A percentile compares a stretch with the other conserved stretches of the same genome.
These are phyloP conservation scores for Wickerhamiella australiensis DNA, from an alignment of 805 yeast genomes.

Conservation along the genomic window DNA sequence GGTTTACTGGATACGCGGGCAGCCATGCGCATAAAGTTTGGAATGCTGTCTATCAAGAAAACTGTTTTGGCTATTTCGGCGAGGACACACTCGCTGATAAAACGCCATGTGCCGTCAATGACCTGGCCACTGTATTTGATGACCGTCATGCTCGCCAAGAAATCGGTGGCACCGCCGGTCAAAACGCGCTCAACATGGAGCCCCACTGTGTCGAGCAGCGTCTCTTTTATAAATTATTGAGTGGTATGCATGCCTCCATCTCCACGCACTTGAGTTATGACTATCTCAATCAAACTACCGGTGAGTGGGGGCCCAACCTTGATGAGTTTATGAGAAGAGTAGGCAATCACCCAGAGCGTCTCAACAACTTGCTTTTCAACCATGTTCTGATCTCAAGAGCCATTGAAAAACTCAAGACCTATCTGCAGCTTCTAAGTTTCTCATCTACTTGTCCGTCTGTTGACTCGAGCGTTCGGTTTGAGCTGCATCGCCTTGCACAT, in stretches of 20 bases:
- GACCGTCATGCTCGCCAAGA: constrained; percentile 22
- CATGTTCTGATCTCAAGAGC: constrained; percentile 80
- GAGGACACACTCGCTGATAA: constrained; percentile 15
- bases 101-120: constrained; percentile 2
- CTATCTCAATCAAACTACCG: constrained; percentile 55
- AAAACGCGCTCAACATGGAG: constrained; percentile 30
- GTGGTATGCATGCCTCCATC: constrained; percentile 93
- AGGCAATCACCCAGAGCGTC: constrained; percentile 78
- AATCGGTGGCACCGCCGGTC: constrained; percentile 22
- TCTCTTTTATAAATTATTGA: constrained; percentile 70
- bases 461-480: constrained; percentile 36
- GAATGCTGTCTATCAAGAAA: constrained; percentile 84
- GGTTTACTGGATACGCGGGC: constrained; percentile 95
- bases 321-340: constrained; percentile 77
- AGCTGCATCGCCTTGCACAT: constrained; percentile 32
- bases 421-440: constrained; percentile 40
- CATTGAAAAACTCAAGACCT: constrained; percentile 50
- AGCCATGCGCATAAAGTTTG: constrained; percentile 84
- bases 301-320: constrained; percentile 73
- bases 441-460: constrained; percentile 33
- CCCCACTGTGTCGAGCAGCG: constrained; percentile 74
- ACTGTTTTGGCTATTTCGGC: constrained; percentile 53
- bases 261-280: constrained; percentile 88
- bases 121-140: constrained; percentile 13
- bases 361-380: constrained; percentile 82